These are phyloP conservation scores for Plasmodium gonderi DNA, from an alignment of 169 alveolate species.

Conservation along the genomic window DNA sequence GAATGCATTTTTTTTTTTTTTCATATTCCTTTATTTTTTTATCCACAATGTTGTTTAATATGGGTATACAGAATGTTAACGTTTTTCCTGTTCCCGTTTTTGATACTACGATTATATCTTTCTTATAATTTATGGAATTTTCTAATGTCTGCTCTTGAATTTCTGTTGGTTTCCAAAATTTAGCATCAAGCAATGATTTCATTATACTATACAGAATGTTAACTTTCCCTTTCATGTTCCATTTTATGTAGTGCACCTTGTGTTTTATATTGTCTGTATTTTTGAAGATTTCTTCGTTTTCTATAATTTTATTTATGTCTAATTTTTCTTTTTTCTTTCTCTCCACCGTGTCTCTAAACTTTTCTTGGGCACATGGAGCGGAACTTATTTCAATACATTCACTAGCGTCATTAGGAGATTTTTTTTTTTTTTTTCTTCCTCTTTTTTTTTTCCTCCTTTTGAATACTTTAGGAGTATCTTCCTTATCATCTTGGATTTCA, in stretches of 20 bases:
- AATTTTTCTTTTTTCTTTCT: conserved; percentile 26
- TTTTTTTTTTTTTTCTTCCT: background rate
- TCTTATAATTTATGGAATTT: conserved; percentile 44
- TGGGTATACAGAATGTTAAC: conserved; percentile 79
- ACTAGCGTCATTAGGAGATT: background rate
- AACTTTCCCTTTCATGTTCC: conserved; percentile 18
- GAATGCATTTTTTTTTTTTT: background rate
- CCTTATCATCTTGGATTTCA: no score
- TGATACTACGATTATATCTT: conserved; percentile 81
- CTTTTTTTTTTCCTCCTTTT: conserved; percentile 4
- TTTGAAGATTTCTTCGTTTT: conserved; percentile 26
- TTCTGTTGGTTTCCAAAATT: conserved; percentile 52
- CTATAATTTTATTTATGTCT: conserved; percentile 22
- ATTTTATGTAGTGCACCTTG: conserved; percentile 12
- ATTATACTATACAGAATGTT: conserved; percentile 23
- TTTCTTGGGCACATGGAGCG: no score
- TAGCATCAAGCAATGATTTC: conserved; percentile 46
- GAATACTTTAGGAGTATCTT: background rate
- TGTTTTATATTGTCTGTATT: conserved; percentile 14
- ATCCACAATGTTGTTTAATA: conserved; percentile 71
- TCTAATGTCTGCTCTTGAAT: conserved; percentile 46
- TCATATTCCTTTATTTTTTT: conserved; percentile 39
- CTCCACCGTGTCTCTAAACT: no score
- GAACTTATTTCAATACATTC: background rate
- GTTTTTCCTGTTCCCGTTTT: conserved; percentile 88